A percentile compares a stretch with the other conserved stretches of the same genome.
Evolutionary conservation across 2,329 filamentous ascomycete genomes (phyloP).

Genomic region (Penicillium sp.): DNA sequence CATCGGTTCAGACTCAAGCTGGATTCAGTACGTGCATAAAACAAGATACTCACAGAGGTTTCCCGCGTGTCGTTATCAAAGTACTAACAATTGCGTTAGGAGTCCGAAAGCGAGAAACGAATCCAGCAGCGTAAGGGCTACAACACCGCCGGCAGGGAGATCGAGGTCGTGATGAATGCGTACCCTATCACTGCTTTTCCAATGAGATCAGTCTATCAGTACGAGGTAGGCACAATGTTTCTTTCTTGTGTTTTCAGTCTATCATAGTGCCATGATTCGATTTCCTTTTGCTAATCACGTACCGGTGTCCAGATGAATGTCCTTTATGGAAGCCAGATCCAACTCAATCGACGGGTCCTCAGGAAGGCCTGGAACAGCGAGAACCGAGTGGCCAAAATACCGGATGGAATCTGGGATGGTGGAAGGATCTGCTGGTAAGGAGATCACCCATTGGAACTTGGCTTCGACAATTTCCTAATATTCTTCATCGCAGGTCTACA

Average conservation of each 20-base stretch:
- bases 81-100: background rate
- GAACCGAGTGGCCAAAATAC: conserved; percentile 19
- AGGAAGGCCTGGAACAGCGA: conserved; percentile 72
- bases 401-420: conserved; percentile 68
- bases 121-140: conserved; percentile 33
- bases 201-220: conserved; percentile 67
- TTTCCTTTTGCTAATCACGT: conserved; percentile 12
- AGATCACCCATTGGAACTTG: conserved; percentile 21
- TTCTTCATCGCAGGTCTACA: conserved; percentile 33
- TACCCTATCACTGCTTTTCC: conserved; percentile 64
- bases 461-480: conserved; percentile 33
- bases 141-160: conserved; percentile 56
- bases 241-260: conserved; percentile 23
- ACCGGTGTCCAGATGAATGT: conserved; percentile 57
- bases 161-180: conserved; percentile 65
- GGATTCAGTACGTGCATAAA: background rate
- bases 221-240: conserved; percentile 61
- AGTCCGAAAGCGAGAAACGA: background rate
- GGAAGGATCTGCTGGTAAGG: conserved; percentile 78
- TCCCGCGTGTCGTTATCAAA: background rate
- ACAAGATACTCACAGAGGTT: background rate
- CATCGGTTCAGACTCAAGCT: conserved; percentile 4
- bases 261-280: background rate
- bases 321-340: conserved; percentile 60
- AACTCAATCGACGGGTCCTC: conserved; percentile 53